phyloP scores from a whole-genome alignment of 768 basidiomycete genomes.

The Arthromyces matolae region DNA sequence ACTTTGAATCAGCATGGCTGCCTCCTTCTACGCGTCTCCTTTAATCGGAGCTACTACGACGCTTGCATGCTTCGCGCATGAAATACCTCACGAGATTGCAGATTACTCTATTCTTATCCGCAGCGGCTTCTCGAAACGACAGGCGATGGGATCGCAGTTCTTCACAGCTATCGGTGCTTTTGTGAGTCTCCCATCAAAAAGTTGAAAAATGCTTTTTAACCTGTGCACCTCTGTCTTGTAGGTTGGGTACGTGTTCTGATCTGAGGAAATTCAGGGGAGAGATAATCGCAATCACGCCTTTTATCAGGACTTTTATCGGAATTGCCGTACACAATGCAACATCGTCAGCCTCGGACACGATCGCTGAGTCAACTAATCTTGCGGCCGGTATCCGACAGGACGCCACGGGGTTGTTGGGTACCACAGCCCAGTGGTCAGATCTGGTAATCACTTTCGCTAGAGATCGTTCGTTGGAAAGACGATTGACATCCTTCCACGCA shows the following conservation, averaged over 20 bases:
- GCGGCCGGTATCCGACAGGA: slow-evolving; percentile 75
- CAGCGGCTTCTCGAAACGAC: slow-evolving; percentile 85
- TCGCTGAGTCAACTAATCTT: slow-evolving; percentile 49
- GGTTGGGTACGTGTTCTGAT: slow-evolving; percentile 36
- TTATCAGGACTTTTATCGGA: slow-evolving; percentile 75
- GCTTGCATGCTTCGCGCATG: slow-evolving; percentile 92
- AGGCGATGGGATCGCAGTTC: slow-evolving; percentile 94
- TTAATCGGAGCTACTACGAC: slow-evolving; percentile 92
- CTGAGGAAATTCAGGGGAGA: slow-evolving; percentile 4
- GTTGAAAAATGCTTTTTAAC: slow-evolving; percentile 10
- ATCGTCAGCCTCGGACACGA: slow-evolving; percentile 42
- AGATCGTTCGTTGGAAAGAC: neutral
- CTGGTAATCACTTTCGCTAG: slow-evolving; percentile 50
- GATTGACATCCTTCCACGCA: slow-evolving; percentile 26
- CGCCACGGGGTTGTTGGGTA: slow-evolving; percentile 77
- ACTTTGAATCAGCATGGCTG: slow-evolving; percentile 72
- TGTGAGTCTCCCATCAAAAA: slow-evolving; percentile 47
- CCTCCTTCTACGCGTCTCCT: slow-evolving; percentile 95
- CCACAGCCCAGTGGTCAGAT: slow-evolving; percentile 74
- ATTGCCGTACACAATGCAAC: slow-evolving; percentile 80
- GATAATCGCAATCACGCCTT: slow-evolving; percentile 4
- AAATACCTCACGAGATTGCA: slow-evolving; percentile 96
- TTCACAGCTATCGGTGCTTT: slow-evolving; percentile 90
- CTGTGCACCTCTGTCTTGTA: slow-evolving; percentile 20
- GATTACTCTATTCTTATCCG: slow-evolving; percentile 92